A percentile compares a stretch with the other conserved stretches of the same genome.
phyloP scores from a whole-genome alignment of 2,329 filamentous ascomycete species.

The Neocatenulostroma microsporum region DNA sequence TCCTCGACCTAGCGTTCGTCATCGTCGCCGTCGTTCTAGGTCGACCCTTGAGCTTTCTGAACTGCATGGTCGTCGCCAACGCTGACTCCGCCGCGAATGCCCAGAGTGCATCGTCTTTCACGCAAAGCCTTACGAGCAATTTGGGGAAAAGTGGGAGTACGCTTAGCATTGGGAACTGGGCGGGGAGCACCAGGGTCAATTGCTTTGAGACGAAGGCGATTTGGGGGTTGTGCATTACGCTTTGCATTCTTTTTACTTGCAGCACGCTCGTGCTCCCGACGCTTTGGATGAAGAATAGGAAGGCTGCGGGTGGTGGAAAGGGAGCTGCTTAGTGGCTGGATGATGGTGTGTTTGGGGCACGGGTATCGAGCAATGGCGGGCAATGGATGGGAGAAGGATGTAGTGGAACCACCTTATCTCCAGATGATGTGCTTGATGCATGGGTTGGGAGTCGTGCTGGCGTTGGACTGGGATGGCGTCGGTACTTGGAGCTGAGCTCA shows the following conservation, averaged over 20 bases:
- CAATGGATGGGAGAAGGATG: no score
- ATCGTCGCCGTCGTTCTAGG: constrained; percentile 71
- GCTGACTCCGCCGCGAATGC: constrained; percentile 38
- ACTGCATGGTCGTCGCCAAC: constrained; percentile 55
- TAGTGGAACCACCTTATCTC: no score
- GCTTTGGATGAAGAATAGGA: constrained; percentile 44
- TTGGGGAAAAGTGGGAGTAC: constrained; percentile 43
- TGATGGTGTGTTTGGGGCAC: no score
- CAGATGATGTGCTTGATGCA: no score
- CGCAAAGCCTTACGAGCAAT: constrained; percentile 45
- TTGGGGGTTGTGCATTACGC: constrained; percentile 75
- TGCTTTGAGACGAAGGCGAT: constrained; percentile 81
- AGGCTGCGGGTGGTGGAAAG: no score
- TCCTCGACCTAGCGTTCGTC: constrained; percentile 68
- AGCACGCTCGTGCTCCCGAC: constrained; percentile 40
- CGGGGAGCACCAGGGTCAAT: constrained; percentile 54
- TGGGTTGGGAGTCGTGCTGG: no score
- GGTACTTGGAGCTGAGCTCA: no score
- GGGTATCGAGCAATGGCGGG: no score
- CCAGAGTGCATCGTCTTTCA: constrained; percentile 46
- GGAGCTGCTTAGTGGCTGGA: no score
- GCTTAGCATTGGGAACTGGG: constrained; percentile 48
- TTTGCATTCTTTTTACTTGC: constrained; percentile 50
- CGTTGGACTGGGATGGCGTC: no score
- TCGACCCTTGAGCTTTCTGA: constrained; percentile 68